These are phyloP conservation scores for Psilocybe tampanensis DNA, from an alignment of 768 basidiomycete species.

Conservation along the genomic window DNA sequence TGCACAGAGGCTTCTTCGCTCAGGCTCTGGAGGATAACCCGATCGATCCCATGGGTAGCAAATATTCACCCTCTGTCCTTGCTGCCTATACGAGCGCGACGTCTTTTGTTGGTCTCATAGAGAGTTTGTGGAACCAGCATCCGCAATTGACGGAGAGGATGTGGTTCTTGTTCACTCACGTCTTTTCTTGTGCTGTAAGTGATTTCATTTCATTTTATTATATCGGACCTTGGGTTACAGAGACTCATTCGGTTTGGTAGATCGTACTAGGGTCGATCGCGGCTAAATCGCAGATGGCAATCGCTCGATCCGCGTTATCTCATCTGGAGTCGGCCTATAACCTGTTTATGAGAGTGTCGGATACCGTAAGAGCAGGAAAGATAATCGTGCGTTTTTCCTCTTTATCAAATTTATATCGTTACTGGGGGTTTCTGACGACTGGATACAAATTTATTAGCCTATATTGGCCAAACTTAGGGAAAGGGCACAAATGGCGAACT, in stretches of 20 bases:
- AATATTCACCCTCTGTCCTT: conserved; percentile 67
- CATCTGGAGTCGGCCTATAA: conserved; percentile 65
- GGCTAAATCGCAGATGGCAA: conserved; percentile 60
- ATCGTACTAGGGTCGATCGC: conserved; percentile 74
- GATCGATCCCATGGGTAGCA: conserved; percentile 67
- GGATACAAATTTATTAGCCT: conserved; percentile 44
- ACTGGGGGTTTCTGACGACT: not conserved
- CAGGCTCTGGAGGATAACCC: conserved; percentile 66
- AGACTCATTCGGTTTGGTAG: conserved; percentile 33
- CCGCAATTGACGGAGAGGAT: conserved; percentile 67
- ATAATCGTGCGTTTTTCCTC: conserved; percentile 52
- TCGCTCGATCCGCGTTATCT: conserved; percentile 67
- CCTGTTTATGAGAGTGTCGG: conserved; percentile 57
- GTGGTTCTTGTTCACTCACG: conserved; percentile 76
- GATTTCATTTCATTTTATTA: not conserved
- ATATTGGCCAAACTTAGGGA: conserved; percentile 59
- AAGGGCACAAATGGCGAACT: conserved; percentile 46
- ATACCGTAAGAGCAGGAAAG: conserved; percentile 54
- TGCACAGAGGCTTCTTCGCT: conserved; percentile 77
- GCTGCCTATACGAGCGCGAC: conserved; percentile 73
- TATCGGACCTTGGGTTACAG: not conserved
- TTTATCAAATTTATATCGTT: not conserved
- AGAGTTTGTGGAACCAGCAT: conserved; percentile 66
- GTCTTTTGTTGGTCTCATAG: conserved; percentile 65
- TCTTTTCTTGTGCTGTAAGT: conserved; percentile 70